Evolutionary conservation across 805 yeast genomes (phyloP).

Genomic region (Cyberlindnera maclurae): DNA sequence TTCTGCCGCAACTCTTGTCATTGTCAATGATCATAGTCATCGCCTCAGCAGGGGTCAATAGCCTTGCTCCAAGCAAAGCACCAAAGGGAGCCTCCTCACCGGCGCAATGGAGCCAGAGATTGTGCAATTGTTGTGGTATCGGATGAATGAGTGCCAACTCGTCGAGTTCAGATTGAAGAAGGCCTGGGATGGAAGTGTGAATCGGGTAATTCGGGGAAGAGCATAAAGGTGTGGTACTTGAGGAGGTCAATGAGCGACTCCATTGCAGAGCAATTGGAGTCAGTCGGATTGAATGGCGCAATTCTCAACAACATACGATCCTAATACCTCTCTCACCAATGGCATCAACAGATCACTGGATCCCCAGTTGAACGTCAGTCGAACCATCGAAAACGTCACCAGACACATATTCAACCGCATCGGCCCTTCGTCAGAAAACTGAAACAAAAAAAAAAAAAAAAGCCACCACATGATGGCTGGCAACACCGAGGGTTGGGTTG

Average conservation of each 20-base stretch:
- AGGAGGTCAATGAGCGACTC: conserved; percentile 5
- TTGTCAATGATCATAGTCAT: not conserved
- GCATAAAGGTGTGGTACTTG: conserved; percentile 9
- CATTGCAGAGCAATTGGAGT: not conserved
- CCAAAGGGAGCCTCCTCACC: conserved; percentile 7
- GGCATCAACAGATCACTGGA: too few relatives aligned
- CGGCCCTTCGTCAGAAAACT: too few relatives aligned
- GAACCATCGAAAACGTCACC: too few relatives aligned
- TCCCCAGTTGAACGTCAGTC: too few relatives aligned
- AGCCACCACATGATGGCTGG: too few relatives aligned
- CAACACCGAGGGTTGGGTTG: too few relatives aligned
- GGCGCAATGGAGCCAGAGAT: conserved; percentile 9
- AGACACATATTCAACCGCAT: too few relatives aligned
- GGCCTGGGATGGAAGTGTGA: conserved; percentile 9
- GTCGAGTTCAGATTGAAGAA: not conserved
- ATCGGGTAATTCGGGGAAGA: conserved; percentile 5
- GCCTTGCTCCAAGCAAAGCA: conserved; percentile 3
- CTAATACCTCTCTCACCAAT: too few relatives aligned
- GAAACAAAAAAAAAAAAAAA: too few relatives aligned
- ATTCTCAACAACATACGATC: too few relatives aligned
- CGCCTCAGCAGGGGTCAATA: conserved; percentile 1
- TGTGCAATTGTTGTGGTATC: too few relatives aligned
- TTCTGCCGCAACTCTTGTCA: not conserved
- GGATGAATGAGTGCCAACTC: not conserved
- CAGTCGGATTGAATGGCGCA: too few relatives aligned